A percentile compares a stretch with the other conserved stretches of the same genome.
Evolutionary conservation across 129 eudicot species (phyloP).

Genomic region (Artemisia tridentata): DNA sequence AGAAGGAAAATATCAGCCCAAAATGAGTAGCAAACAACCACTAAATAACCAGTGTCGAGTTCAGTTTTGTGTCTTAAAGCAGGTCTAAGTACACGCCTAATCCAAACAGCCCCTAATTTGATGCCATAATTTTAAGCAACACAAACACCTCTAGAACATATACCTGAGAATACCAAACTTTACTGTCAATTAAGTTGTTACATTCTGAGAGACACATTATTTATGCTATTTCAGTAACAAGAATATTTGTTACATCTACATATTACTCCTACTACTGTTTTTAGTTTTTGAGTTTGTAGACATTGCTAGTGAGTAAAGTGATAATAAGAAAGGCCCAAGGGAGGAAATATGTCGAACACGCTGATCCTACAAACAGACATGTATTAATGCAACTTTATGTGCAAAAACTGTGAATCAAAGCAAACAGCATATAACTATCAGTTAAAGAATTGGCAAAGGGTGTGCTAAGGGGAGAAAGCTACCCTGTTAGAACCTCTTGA

Average conservation of each 20-base stretch:
- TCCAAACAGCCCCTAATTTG: no score
- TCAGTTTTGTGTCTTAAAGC: no score
- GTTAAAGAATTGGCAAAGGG: background rate
- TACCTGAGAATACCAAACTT: constrained; percentile 52
- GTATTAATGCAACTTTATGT: background rate
- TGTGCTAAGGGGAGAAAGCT: background rate
- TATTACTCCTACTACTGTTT: no score
- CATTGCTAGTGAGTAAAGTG: background rate
- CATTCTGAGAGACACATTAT: constrained; percentile 1
- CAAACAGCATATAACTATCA: background rate
- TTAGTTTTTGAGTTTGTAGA: no score
- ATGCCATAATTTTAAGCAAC: no score
- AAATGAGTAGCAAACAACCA: no score
- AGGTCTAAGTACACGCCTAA: no score
- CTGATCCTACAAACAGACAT: background rate
- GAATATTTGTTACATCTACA: background rate
- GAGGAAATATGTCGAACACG: background rate
- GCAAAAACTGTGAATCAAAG: background rate
- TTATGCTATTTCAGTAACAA: constrained; percentile 3
- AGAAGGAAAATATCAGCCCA: no score
- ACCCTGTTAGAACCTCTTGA: no score
- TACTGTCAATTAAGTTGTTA: background rate
- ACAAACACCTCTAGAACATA: no score
- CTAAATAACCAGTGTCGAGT: no score
- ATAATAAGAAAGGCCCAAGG: background rate